phyloP scores from a whole-genome alignment of 345 rosid species.

The Toxicodendron radicans region DNA sequence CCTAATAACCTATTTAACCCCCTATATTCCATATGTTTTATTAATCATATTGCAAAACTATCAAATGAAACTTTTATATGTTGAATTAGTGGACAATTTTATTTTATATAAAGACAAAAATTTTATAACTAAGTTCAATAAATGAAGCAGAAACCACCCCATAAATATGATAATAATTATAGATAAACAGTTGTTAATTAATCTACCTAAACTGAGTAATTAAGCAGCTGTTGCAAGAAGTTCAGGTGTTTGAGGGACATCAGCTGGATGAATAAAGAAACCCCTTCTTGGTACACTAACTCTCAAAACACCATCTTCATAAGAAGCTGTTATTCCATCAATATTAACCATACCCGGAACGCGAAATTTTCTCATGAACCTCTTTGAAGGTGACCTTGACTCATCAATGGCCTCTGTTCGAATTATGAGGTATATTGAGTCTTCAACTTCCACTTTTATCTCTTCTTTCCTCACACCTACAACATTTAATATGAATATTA shows the following conservation, averaged over 20 bases:
- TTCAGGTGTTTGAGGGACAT: conserved; percentile 48
- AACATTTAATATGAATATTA: conserved; percentile 7
- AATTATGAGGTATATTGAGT: conserved; percentile 61
- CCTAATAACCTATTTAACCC: no score
- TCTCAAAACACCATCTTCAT: conserved; percentile 70
- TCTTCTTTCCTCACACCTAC: conserved; percentile 78
- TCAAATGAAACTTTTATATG: no score
- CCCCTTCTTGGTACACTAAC: conserved; percentile 61
- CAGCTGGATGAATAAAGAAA: conserved; percentile 50
- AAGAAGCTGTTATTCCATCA: conserved; percentile 60
- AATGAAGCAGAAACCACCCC: not conserved
- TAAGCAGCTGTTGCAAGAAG: conserved; percentile 86
- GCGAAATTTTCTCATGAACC: conserved; percentile 67
- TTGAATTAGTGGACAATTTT: no score
- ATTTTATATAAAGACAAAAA: no score
- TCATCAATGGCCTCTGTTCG: conserved; percentile 50
- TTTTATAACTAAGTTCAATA: not conserved
- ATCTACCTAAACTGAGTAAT: not conserved
- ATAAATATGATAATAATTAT: no score
- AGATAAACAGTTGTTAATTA: no score
- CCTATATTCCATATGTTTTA: no score
- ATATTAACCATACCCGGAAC: conserved; percentile 54
- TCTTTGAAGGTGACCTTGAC: conserved; percentile 37
- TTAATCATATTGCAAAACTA: no score
- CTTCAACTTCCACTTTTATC: conserved; percentile 74